Base-by-base conservation (phyloP, 768 basidiomycete genomes). In the Mycena chlorophos region DNA sequence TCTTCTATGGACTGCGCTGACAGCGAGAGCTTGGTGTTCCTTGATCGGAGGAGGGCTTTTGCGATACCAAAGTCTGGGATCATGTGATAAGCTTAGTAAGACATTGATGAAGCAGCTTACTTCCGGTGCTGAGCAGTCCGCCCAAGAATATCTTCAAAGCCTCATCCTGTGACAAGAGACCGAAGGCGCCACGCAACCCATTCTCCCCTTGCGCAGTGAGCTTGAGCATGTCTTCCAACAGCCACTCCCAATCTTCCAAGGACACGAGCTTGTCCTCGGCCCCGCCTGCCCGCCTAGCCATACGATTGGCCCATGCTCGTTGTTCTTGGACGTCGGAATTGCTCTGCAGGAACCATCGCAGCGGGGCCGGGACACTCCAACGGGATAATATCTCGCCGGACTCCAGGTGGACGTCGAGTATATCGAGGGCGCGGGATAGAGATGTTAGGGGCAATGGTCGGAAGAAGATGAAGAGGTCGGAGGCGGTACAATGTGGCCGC, bases 371-470 rank as follows among this genome's bases (percentile, higher is more conserved):
- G 2, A 89, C 89, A 63, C 80, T 81, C 94, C 95, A 99, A 26
- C 92, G 81, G 2, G 90, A 82, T 17, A 99, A 75, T 40, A 94
- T 91, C 70, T 98, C 96, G 20, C 92, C 95, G 0, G 90, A 89
- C 66, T 97, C 92, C 13, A 99, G 80, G 69, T 98, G 96, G 1
- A 96, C 83, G 70, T 98, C 96, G 49, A 98, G 80, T 49, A 94
- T 84, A 67, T 99, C 96, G 37, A 99, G 81, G 5, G 87, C 85
- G 50, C 83, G 82, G 0, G 94, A 95, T 6, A 98, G 76, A 1
- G 89, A 84, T 2, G 83, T 71, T 19, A 87, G 71, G 0, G 89
- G 85, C 4, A 98, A 77, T 1, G 91, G 88, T 53, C 82, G 79
- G 76, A 97, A 94, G 75, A 94, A 95, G 2, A 87, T 61, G 55